Conservation (phyloP, 2,329 filamentous ascomycete genomes). For the Xylariaceae sp. region DNA sequence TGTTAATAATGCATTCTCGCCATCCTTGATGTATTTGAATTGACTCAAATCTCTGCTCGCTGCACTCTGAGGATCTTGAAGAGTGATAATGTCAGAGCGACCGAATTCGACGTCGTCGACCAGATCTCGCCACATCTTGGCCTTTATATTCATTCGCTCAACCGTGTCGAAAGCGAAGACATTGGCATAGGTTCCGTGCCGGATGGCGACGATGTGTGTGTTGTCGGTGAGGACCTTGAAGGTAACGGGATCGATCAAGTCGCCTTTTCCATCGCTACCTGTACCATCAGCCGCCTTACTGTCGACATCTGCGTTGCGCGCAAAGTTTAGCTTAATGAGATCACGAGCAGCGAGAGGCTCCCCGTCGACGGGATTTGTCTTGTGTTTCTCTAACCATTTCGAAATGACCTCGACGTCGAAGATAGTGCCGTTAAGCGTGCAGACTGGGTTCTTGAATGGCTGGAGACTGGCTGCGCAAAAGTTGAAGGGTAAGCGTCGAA, state of each 20-base stretch:
- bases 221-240: constrained; percentile 98
- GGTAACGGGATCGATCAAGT: constrained; percentile 92
- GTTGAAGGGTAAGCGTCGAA: constrained; percentile 92
- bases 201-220: constrained; percentile 88
- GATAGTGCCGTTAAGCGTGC: constrained; percentile 78
- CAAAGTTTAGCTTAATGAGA: constrained; percentile 84
- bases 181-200: constrained; percentile 77
- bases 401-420: constrained; percentile 95
- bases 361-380: constrained; percentile 86
- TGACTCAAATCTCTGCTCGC: constrained; percentile 74
- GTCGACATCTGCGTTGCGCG: constrained; percentile 73
- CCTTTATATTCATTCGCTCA: constrained; percentile 90
- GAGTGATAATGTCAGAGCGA: constrained; percentile 86
- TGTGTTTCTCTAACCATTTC: constrained; percentile 89
- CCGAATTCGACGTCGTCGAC: constrained; percentile 82
- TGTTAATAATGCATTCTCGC: constrained; percentile 61
- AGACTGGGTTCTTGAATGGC: constrained; percentile 91
- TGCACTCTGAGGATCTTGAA: constrained; percentile 92
- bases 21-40: constrained; percentile 86
- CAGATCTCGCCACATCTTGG: constrained; percentile 91
- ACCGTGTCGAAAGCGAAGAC: constrained; percentile 96
- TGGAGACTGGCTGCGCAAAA: constrained; percentile 95
- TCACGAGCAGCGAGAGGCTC: constrained; percentile 72
- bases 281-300: constrained; percentile 40
- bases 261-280: constrained; percentile 53